Conservation (phyloP, 2,329 filamentous ascomycete species). For the Anthostomella pinea region DNA sequence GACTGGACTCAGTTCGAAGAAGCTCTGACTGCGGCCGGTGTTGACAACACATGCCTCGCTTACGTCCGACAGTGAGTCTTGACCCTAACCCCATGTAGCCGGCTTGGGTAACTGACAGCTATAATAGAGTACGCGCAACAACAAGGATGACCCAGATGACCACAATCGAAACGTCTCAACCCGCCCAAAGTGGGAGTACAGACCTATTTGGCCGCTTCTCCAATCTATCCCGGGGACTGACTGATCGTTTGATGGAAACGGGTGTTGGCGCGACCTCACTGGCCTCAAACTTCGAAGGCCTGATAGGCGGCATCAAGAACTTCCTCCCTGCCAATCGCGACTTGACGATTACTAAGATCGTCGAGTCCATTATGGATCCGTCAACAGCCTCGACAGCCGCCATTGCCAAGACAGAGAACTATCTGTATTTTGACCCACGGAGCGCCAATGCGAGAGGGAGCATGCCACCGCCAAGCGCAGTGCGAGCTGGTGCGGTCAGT, state of each 20-base stretch:
- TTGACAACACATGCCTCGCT: slow-evolving; percentile 72
- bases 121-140: slow-evolving; percentile 76
- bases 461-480: slow-evolving; percentile 74
- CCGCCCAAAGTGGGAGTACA: slow-evolving; percentile 60
- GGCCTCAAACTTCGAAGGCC: slow-evolving; percentile 82
- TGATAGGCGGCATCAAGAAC: slow-evolving; percentile 96
- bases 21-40: slow-evolving; percentile 71
- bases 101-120: slow-evolving; percentile 28
- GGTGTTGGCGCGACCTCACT: slow-evolving; percentile 67
- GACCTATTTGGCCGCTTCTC: slow-evolving; percentile 94
- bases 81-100: background rate
- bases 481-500: slow-evolving; percentile 43
- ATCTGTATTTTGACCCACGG: slow-evolving; percentile 94
- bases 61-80: slow-evolving; percentile 77
- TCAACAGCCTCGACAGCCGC: slow-evolving; percentile 84
- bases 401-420: slow-evolving; percentile 93
- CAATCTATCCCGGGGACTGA: slow-evolving; percentile 85
- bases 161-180: slow-evolving; percentile 72
- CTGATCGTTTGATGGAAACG: slow-evolving; percentile 90
- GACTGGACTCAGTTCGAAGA: slow-evolving; percentile 88
- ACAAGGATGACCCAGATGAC: slow-evolving; percentile 98
- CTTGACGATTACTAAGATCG: slow-evolving; percentile 94
- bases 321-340: slow-evolving; percentile 96
- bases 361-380: slow-evolving; percentile 97
- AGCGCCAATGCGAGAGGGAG: slow-evolving; percentile 90